Conservation (phyloP, 2,329 filamentous ascomycete genomes). For the Pseudogymnoascus sp. region DNA sequence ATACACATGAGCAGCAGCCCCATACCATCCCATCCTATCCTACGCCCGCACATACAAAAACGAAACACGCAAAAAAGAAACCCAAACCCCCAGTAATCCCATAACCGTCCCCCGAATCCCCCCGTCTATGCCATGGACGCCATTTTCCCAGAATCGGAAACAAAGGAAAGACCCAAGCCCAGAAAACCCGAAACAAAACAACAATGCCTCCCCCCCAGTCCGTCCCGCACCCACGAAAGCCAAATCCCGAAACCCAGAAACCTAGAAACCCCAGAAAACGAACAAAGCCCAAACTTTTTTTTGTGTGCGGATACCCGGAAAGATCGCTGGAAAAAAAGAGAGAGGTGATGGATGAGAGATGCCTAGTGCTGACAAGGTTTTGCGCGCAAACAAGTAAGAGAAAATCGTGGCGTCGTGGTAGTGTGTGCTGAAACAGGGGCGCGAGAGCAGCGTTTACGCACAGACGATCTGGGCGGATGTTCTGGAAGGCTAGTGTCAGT, state of each 20-base stretch:
- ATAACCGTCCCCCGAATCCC: neutral
- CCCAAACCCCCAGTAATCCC: neutral
- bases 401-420: slow-evolving; percentile 4
- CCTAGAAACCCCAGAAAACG: too few species aligned
- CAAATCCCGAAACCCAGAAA: neutral
- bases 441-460: neutral
- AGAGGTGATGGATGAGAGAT: too few species aligned
- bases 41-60: neutral
- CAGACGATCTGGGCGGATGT: neutral
- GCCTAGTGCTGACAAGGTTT: slow-evolving; percentile 3
- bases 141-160: neutral
- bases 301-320: neutral
- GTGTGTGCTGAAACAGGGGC: neutral
- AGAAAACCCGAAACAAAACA: neutral
- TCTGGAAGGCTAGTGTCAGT: neutral
- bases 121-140: neutral
- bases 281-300: neutral
- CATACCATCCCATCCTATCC: too few species aligned
- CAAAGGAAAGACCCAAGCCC: neutral
- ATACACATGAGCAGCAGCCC: too few species aligned
- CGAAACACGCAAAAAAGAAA: neutral
- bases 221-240: neutral
- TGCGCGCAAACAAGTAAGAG: slow-evolving; percentile 3
- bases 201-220: neutral
- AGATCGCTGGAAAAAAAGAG: neutral